Conservation (phyloP, 2,329 filamentous ascomycete genomes). For the Podosphaera xanthii region DNA sequence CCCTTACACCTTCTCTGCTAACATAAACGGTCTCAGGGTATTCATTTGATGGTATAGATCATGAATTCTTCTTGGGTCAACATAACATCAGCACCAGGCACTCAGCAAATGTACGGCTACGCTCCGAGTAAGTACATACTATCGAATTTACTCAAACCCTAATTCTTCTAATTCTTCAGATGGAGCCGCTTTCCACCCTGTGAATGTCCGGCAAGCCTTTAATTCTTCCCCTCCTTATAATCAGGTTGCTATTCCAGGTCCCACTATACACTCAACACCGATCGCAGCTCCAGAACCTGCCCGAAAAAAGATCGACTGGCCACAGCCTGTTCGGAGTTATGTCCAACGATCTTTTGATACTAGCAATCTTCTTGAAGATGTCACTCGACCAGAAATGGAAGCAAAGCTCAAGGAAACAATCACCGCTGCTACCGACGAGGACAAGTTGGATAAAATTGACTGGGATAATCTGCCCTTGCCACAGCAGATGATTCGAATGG, state of each 20-base stretch:
- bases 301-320: conserved; percentile 45
- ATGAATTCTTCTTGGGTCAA: conserved; percentile 16
- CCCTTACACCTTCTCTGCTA: no score
- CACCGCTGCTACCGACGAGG: conserved; percentile 52
- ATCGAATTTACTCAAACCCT: background rate
- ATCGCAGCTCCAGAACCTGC: conserved; percentile 7
- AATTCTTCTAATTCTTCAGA: conserved; percentile 5
- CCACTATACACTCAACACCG: conserved; percentile 4
- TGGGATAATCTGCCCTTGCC: conserved; percentile 72
- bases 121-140: conserved; percentile 11
- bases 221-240: conserved; percentile 16
- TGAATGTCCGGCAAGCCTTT: conserved; percentile 21
- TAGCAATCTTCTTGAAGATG: conserved; percentile 39
- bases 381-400: conserved; percentile 52
- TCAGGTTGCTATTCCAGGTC: conserved; percentile 18
- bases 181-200: conserved; percentile 21
- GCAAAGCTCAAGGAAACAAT: conserved; percentile 70
- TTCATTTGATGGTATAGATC: conserved; percentile 9
- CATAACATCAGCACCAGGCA: conserved; percentile 19
- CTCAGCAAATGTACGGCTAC: conserved; percentile 15
- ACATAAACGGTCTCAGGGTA: no score
- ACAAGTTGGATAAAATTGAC: conserved; percentile 49
- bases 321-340: conserved; percentile 62
- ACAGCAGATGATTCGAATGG: conserved; percentile 48
- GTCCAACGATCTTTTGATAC: conserved; percentile 73